Evolutionary conservation across 1,284 basidiomycete species (phyloP), one percentile per base, ranked within the genome.

Genomic region (Irpex sp.): DNA sequence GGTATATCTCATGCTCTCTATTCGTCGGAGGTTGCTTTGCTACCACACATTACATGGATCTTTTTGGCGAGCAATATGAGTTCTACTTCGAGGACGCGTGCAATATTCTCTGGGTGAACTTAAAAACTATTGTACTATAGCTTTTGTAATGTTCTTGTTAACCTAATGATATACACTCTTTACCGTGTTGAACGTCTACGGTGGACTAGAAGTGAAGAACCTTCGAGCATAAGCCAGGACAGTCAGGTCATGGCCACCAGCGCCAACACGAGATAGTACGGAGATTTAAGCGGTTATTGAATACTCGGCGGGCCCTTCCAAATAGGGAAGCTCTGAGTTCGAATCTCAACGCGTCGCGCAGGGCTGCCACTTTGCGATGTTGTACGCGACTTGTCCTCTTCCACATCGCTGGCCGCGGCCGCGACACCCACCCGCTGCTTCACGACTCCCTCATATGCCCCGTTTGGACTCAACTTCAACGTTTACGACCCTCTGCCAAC

Each of bases 281-380:
- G 21, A 5, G 7, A 50, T 8, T 50, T 8, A 17, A 35, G 2
- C 53, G 13, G 53, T 2, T 19, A 33, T 55, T 55, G 3, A 55
- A 55, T 9, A 31, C 8, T 9, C n/a, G 7, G 53, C 53, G 53
- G 33, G 26, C 9, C 26, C 33, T 55, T 26, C 53, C 19, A 7
- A 55, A 17, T 35, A 26, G 53, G 53, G 7, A 55, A 7, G 7
- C 9, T 9, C 53, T 55, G 53, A 55, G 53, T 55, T 55, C n/a
- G 21, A 55, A 55, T 8, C 53, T 6, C 11, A 17, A 68, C 70
- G 70, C 70, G 72, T 68, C 71, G 71, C 70, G 61, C 60, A 63
- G 51, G 53, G 61, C 67, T 61, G 60, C 65, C 62, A 60, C 62
- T 13, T 17, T 19, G 26, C 43, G 19, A 59, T 54, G 54, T 46